phyloP scores from a whole-genome alignment of 176 grass and related monocot genomes.

The Eragrostis nindensis region DNA sequence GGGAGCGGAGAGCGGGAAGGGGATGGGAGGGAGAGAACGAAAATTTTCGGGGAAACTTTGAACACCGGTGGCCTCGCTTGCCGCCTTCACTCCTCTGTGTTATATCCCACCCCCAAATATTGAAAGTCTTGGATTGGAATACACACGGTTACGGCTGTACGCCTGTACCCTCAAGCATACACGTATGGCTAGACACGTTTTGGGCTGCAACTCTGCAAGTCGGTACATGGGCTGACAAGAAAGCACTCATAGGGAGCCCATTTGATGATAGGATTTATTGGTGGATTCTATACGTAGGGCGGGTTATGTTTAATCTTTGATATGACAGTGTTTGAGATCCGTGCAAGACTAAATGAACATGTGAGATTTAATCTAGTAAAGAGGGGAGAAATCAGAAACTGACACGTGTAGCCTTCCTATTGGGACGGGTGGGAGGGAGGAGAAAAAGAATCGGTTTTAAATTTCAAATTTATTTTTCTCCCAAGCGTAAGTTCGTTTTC shows the following conservation, averaged over 20 bases:
- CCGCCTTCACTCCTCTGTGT: conserved; percentile 26
- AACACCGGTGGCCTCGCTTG: conserved; percentile 36
- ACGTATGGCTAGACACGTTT: not conserved
- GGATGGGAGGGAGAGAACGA: not conserved
- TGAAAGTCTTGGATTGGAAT: not conserved
- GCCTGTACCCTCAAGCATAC: not conserved
- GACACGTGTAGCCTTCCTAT: too few relatives aligned
- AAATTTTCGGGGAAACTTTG: conserved; percentile 18
- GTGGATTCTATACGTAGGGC: too few relatives aligned
- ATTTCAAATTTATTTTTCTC: too few relatives aligned
- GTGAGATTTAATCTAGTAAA: too few relatives aligned
- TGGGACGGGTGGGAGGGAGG: too few relatives aligned
- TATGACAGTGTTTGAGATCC: too few relatives aligned
- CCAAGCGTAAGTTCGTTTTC: too few relatives aligned
- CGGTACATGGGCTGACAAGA: not conserved
- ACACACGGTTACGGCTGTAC: not conserved
- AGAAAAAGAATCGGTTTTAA: too few relatives aligned
- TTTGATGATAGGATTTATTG: not conserved
- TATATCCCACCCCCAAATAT: not conserved
- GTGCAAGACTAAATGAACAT: too few relatives aligned
- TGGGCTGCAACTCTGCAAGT: not conserved
- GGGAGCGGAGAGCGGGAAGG: not conserved
- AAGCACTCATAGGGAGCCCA: not conserved
- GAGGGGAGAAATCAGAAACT: too few relatives aligned
- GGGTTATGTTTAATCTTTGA: too few relatives aligned